phyloP scores from a whole-genome alignment of 169 alveolate genomes.

The Cryptosporidium felis region DNA sequence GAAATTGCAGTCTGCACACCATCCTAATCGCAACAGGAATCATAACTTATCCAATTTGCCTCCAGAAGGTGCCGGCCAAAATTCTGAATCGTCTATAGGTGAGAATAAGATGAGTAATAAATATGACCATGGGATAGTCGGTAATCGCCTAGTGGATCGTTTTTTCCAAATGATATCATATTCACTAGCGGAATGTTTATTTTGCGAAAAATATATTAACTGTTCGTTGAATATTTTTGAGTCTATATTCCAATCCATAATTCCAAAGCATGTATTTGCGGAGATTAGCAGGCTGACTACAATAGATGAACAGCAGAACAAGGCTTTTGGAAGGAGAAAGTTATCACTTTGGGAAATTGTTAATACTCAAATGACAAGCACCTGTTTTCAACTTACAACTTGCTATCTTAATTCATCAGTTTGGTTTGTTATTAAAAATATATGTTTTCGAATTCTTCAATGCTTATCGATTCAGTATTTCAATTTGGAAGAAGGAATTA shows the following conservation, averaged over 20 bases:
- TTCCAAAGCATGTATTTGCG: constrained; percentile 41
- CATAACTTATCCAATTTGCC: too few species aligned
- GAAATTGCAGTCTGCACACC: too few species aligned
- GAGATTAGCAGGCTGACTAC: constrained; percentile 17
- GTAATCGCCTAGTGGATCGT: constrained; percentile 6
- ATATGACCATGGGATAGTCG: background rate
- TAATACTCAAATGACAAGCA: constrained; percentile 21
- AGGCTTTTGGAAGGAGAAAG: constrained; percentile 2
- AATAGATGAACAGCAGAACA: constrained; percentile 22
- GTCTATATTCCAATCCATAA: constrained; percentile 12
- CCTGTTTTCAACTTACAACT: constrained; percentile 25
- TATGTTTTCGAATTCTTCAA: background rate
- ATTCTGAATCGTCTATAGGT: too few species aligned
- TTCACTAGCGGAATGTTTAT: constrained; percentile 44
- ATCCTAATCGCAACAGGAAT: too few species aligned
- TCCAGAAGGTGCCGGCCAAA: too few species aligned
- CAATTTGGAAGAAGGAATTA: constrained; percentile 4
- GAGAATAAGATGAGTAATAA: background rate
- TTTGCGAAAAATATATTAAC: constrained; percentile 44
- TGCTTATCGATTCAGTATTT: constrained; percentile 24
- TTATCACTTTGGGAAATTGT: constrained; percentile 7
- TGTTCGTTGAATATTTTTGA: constrained; percentile 45
- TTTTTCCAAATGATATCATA: constrained; percentile 38
- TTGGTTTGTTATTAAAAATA: constrained; percentile 7
- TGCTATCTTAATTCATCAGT: background rate